Percentiles rank a stretch among this genome's conserved stretches.
Conservation (phyloP, 805 yeast species). For the Metahyphopichia silvanorum region DNA sequence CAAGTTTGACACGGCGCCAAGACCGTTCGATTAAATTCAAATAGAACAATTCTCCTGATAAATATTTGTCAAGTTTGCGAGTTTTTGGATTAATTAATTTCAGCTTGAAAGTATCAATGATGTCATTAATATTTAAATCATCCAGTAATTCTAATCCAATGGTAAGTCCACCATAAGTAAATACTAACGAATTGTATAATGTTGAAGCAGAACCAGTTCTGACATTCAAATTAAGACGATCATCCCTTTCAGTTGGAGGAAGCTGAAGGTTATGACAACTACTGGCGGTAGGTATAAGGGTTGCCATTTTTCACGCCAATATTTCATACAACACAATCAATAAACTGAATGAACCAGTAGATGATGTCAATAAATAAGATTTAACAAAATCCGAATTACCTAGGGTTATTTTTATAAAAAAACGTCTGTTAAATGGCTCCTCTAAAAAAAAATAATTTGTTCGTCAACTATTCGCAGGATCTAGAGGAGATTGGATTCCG, state of each 20-base stretch:
- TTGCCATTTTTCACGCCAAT: slow-evolving; percentile 60
- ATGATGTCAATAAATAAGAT: too few species aligned
- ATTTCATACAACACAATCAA: too few species aligned
- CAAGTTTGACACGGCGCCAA: slow-evolving; percentile 48
- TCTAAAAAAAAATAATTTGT: too few species aligned
- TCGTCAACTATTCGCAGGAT: too few species aligned
- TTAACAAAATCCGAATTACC: too few species aligned
- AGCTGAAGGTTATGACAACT: slow-evolving; percentile 53
- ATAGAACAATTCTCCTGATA: slow-evolving; percentile 64
- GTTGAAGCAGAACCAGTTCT: slow-evolving; percentile 68
- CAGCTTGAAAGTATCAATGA: slow-evolving; percentile 36
- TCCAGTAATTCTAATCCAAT: slow-evolving; percentile 48
- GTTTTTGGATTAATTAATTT: slow-evolving; percentile 20
- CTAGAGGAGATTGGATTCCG: too few species aligned
- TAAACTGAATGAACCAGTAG: too few species aligned
- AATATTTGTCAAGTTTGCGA: slow-evolving; percentile 30
- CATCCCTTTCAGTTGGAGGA: slow-evolving; percentile 54
- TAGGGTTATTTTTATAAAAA: too few species aligned
- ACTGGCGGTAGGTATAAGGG: slow-evolving; percentile 63
- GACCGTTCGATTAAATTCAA: slow-evolving; percentile 54
- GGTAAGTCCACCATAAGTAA: slow-evolving; percentile 67
- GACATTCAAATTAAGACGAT: slow-evolving; percentile 51
- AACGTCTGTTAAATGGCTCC: too few species aligned
- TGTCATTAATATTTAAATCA: slow-evolving; percentile 34
- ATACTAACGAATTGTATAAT: slow-evolving; percentile 55